Percentiles rank a stretch among this genome's conserved stretches.
phyloP scores from a whole-genome alignment of 805 yeast species.

The Candida insectorum region DNA sequence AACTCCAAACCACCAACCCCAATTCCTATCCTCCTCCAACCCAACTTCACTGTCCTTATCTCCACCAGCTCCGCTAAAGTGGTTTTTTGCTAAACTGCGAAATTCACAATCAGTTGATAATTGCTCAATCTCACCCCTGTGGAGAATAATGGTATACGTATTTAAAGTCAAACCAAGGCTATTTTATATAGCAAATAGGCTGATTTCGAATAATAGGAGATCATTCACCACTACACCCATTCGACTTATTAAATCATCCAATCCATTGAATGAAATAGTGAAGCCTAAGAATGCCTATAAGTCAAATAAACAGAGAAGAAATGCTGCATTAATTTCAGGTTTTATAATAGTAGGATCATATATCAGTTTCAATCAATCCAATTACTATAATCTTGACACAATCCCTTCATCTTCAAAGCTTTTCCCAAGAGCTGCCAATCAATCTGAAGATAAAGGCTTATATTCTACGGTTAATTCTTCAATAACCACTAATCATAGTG shows the following conservation, averaged over 20 bases:
- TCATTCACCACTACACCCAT: constrained; percentile 14
- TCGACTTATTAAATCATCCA: constrained; percentile 12
- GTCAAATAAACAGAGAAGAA: constrained; percentile 20
- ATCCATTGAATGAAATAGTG: constrained; percentile 4
- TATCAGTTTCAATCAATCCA: constrained; percentile 36
- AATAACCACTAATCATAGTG: constrained; percentile 36
- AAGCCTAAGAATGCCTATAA: constrained; percentile 3
- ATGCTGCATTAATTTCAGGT: constrained; percentile 40
- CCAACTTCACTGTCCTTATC: too few species aligned
- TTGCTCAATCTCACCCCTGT: too few species aligned
- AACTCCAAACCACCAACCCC: too few species aligned
- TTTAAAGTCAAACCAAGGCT: constrained; percentile 19
- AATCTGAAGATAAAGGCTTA: constrained; percentile 18
- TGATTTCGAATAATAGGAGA: constrained; percentile 9
- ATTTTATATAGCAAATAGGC: constrained; percentile 17
- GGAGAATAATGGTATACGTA: constrained; percentile 19
- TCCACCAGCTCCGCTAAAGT: too few species aligned
- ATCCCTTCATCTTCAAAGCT: constrained; percentile 13
- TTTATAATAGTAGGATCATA: constrained; percentile 42
- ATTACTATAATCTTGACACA: constrained; percentile 41
- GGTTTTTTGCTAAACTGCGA: too few species aligned
- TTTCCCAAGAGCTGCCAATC: constrained; percentile 12
- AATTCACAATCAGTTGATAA: too few species aligned
- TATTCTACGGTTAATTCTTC: constrained; percentile 45
- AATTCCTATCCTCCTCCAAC: too few species aligned